These are phyloP conservation scores for Neofusicoccum laricinum DNA, from an alignment of 2,329 filamentous ascomycete species.

Conservation along the genomic window DNA sequence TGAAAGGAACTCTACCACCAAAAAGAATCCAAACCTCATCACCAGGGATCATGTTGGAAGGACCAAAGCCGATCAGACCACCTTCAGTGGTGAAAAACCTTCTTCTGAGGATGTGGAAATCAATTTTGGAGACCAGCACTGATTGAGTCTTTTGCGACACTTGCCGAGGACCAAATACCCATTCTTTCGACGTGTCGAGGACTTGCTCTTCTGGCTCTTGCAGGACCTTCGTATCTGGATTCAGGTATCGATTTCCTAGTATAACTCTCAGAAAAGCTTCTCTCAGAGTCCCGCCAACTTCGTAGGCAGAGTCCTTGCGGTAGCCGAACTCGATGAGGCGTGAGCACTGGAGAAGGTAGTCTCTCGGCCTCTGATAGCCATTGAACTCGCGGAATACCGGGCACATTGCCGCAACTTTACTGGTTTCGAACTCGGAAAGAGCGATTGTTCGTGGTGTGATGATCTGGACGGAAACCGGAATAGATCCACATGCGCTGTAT, in stretches of 20 bases:
- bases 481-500: background rate
- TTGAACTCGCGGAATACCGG: background rate
- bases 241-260: background rate
- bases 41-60: background rate
- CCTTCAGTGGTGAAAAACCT: background rate
- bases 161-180: background rate
- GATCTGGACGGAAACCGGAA: background rate
- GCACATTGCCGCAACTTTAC: background rate
- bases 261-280: background rate
- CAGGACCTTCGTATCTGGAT: background rate
- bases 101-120: background rate
- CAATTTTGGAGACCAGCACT: background rate
- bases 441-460: background rate
- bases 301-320: background rate
- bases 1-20: background rate
- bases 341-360: background rate
- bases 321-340: background rate
- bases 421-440: background rate
- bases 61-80: background rate
- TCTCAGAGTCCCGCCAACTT: background rate
- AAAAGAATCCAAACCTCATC: background rate
- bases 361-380: background rate
- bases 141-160: background rate
- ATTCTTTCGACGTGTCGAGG: background rate
- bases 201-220: background rate